Evolutionary conservation across 441 rosid species (phyloP), one percentile per base, ranked within the genome.

Genomic region (Eutrema salsugineum): DNA sequence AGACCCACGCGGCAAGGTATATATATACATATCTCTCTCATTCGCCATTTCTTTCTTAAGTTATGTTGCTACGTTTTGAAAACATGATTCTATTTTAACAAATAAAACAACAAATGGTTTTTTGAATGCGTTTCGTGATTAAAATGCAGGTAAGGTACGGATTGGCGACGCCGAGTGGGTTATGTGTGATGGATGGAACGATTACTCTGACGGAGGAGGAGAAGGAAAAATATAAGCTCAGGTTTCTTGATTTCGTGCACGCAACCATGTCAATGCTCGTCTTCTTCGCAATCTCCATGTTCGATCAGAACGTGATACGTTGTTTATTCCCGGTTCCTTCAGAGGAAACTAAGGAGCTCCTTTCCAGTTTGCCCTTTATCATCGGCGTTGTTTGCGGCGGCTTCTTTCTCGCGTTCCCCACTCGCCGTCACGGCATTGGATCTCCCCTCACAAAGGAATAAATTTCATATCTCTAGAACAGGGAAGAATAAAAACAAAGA

Each of bases 351-450:
- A 62, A 43, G n/a, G 79, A 66, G 77, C 30, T 81, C 4, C 79
- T 78, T 2, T 7, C 28, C n/a, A 17, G 57, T 58, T 61, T 74
- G 40, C 83, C 83, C 30, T 12, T 77, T 4, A 38, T 71, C 42
- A 63, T 71, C 33, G 79, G 84, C 1, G 60, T 78, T 9, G 5
- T 81, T 8, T 70, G 76, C 22, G 72, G 57, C 4, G 77, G 44
- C 17, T 73, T 71, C 54, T 81, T 66, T 57, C 68, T 73, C 1
- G 50, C 33, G 0, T 78, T 57, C 59, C 84, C 84, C 40, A 74
- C 77, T 6, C 66, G 78, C 57, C 79, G 81, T 56, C 84, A 71
- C 48, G 81, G 79, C 49, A 63, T 81, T 1, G 84, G 84, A 14
- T 63, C 74, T 14, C 82, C 82, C 1, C 76, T 78, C 30, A 56